Base-by-base conservation (phyloP, 495 filamentous ascomycete species). In the Hypoxylon intermedium region DNA sequence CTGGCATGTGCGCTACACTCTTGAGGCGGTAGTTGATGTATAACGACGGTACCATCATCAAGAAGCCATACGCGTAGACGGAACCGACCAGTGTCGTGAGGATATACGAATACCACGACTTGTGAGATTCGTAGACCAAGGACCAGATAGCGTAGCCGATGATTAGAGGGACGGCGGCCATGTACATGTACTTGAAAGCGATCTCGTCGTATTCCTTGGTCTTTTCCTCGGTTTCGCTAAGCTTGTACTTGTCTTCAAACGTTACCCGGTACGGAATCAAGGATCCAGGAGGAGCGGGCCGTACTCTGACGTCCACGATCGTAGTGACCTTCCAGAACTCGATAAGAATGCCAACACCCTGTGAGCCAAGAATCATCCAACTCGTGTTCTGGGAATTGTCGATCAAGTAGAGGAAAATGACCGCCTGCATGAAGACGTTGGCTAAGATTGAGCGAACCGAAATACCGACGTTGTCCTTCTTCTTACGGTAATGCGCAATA, bases 281-380 rank as follows among this genome's bases (percentile, higher is more conserved):
- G 0, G 85, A 88, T 36, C 81, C 85, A 0, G 85, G 78, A 2
- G 83, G 75, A 0, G 88, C 83, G 2, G 83, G 82, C 9, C 92
- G 87, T 54, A 98, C 61, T 60, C 92, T 88, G 48, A 98, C 91
- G 63, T 98, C 85, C 55, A 98, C 95, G 0, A 92, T 86, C 50
- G 96, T 97, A n/a, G 94, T 98, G 70, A 98, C 85, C 71, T 98
- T 98, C 94, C 94, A 98, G 13, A 94, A 87, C 77, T 98, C 94
- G 49, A 98, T 86, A 6, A 96, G 69, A 60, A 98, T 98, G 31
- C 94, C 93, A 48, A 94, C 86, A 28, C 91, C 94, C 75, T 98
- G 94, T 11, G 90, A 88, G 33, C 91, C 88, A 16, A 98, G 82
- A 67, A 98, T 98, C 93, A 98, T 97, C 93, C 94, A 98, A 41